A percentile compares a stretch with the other conserved stretches of the same genome.
phyloP scores from a whole-genome alignment of 2,329 filamentous ascomycete genomes.

The Xylaria sp. region DNA sequence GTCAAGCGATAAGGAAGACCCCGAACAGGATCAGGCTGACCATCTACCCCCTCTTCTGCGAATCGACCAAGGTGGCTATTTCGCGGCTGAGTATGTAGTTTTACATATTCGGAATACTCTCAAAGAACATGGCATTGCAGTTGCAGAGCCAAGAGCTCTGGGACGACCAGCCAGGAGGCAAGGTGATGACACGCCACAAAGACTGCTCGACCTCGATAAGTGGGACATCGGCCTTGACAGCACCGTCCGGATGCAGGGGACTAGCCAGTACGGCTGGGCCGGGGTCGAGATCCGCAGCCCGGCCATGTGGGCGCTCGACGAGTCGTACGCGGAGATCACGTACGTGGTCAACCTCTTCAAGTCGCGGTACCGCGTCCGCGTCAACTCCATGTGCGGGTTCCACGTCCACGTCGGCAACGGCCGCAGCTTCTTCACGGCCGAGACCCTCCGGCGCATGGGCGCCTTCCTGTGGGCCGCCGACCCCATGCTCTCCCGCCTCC shows the following conservation, averaged over 20 bases:
- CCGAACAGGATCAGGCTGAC: slow-evolving; percentile 20
- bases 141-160: not conserved
- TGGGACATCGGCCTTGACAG: slow-evolving; percentile 24
- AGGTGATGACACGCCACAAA: not conserved
- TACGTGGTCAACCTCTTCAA: slow-evolving; percentile 39
- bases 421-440: slow-evolving; percentile 32
- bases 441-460: slow-evolving; percentile 35
- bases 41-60: slow-evolving; percentile 32
- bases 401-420: slow-evolving; percentile 45
- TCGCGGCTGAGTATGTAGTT: not conserved
- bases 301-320: slow-evolving; percentile 36
- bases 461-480: slow-evolving; percentile 42
- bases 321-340: slow-evolving; percentile 34
- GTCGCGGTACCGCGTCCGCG: slow-evolving; percentile 34
- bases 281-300: slow-evolving; percentile 40
- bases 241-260: slow-evolving; percentile 10
- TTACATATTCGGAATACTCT: slow-evolving; percentile 23
- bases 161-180: not conserved
- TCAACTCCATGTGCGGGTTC: slow-evolving; percentile 40
- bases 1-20: slow-evolving; percentile 23
- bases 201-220: slow-evolving; percentile 11
- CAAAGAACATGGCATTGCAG: slow-evolving; percentile 18
- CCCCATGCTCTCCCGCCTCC: slow-evolving; percentile 40
- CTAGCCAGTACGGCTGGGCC: slow-evolving; percentile 29
- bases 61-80: not conserved